phyloP scores from a whole-genome alignment of 257 asterid species.

The Coffea eugenioides region DNA sequence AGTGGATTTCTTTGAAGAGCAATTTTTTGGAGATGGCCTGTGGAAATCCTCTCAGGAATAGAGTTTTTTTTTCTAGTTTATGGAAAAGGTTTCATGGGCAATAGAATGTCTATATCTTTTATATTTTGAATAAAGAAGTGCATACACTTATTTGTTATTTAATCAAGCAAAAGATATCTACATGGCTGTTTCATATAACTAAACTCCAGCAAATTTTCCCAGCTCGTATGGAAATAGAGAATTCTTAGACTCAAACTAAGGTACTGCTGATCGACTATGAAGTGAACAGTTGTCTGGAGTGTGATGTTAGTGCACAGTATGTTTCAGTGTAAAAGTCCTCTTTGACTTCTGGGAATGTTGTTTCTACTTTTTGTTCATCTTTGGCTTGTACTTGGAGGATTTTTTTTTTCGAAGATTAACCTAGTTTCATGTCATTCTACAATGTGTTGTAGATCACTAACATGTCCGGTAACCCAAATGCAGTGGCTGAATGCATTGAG shows the following conservation, averaged over 20 bases:
- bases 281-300: too few relatives aligned
- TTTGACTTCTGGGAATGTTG: too few relatives aligned
- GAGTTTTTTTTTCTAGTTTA: too few relatives aligned
- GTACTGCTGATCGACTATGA: too few relatives aligned
- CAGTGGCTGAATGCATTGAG: constrained; percentile 93
- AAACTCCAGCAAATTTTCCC: not conserved
- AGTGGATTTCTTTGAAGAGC: not conserved
- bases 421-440: not conserved
- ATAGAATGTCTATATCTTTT: not conserved
- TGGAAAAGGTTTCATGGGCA: not conserved
- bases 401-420: not conserved
- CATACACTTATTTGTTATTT: not conserved
- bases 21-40: too few relatives aligned
- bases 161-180: not conserved
- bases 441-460: constrained; percentile 62
- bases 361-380: not conserved
- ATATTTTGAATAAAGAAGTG: not conserved
- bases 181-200: not conserved
- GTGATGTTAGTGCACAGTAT: too few relatives aligned
- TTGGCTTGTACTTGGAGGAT: not conserved
- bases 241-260: not conserved
- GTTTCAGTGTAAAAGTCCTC: too few relatives aligned
- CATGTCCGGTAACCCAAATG: constrained; percentile 99
- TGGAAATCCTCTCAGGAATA: not conserved
- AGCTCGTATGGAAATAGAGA: not conserved